These are phyloP conservation scores for Pichia kluyveri DNA, from an alignment of 805 yeast genomes.

Conservation along the genomic window DNA sequence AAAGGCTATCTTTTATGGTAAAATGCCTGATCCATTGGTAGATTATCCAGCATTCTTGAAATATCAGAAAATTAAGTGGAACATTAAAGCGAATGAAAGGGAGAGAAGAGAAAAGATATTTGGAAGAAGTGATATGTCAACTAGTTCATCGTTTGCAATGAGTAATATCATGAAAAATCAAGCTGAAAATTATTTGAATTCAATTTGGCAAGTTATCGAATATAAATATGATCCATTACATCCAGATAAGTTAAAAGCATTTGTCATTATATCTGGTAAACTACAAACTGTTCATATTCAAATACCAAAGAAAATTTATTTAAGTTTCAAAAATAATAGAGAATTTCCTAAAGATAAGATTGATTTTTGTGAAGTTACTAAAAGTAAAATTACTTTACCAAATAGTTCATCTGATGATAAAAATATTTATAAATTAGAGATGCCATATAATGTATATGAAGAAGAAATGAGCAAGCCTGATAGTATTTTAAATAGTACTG, in stretches of 20 bases:
- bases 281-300: slow-evolving; percentile 66
- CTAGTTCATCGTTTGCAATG: slow-evolving; percentile 49
- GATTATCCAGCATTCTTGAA: slow-evolving; percentile 62
- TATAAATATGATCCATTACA: slow-evolving; percentile 42
- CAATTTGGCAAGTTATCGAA: slow-evolving; percentile 82
- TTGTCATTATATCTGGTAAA: slow-evolving; percentile 57
- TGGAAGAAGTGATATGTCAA: slow-evolving; percentile 42
- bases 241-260: slow-evolving; percentile 75
- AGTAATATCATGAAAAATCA: slow-evolving; percentile 65
- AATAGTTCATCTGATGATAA: slow-evolving; percentile 48
- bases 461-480: slow-evolving; percentile 50
- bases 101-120: slow-evolving; percentile 67
- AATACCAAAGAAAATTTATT: slow-evolving; percentile 64
- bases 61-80: slow-evolving; percentile 87
- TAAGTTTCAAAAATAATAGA: slow-evolving; percentile 47
- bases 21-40: slow-evolving; percentile 56
- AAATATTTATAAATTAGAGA: slow-evolving; percentile 46
- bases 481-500: slow-evolving; percentile 53
- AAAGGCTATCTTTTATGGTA: slow-evolving; percentile 38
- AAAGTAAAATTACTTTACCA: slow-evolving; percentile 57
- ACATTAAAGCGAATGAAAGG: slow-evolving; percentile 59
- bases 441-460: slow-evolving; percentile 57
- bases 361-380: slow-evolving; percentile 46
- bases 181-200: slow-evolving; percentile 68
- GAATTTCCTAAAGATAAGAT: slow-evolving; percentile 24